phyloP scores from a whole-genome alignment of 23 red algal genomes.

The Pyropia haitanensis region DNA sequence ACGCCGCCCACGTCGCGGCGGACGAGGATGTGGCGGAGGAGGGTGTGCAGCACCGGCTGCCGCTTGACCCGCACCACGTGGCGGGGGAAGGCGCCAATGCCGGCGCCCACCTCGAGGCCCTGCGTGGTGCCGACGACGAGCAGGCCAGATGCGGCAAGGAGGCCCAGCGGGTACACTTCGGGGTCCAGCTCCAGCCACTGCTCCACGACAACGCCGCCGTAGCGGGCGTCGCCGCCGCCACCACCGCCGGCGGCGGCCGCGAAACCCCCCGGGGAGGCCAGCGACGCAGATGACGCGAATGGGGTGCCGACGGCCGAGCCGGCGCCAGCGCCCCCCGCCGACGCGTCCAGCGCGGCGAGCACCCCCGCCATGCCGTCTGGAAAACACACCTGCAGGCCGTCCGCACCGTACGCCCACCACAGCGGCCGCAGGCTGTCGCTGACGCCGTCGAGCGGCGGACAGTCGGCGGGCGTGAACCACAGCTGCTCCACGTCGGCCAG shows the following conservation, averaged over 20 bases:
- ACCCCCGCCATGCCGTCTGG: slow-evolving; percentile 21
- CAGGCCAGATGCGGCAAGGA: slow-evolving; percentile 53
- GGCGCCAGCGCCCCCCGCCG: background rate
- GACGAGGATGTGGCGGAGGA: slow-evolving; percentile 60
- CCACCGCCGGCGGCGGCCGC: background rate
- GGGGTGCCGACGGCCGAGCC: too few species aligned
- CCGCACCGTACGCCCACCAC: slow-evolving; percentile 83
- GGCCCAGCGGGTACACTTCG: slow-evolving; percentile 66
- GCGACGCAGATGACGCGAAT: too few species aligned
- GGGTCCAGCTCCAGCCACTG: slow-evolving; percentile 89
- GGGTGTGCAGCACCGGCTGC: slow-evolving; percentile 72
- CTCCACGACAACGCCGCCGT: slow-evolving; percentile 35
- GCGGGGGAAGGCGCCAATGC: slow-evolving; percentile 6
- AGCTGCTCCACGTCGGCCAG: slow-evolving; percentile 70
- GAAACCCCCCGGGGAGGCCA: too few species aligned
- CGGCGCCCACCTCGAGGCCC: slow-evolving; percentile 30
- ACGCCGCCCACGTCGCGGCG: slow-evolving; percentile 22
- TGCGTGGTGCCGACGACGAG: slow-evolving; percentile 54
- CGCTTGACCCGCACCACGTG: slow-evolving; percentile 63
- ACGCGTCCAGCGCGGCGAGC: background rate
- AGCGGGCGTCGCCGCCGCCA: background rate
- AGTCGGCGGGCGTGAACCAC: slow-evolving; percentile 60
- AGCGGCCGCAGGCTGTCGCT: slow-evolving; percentile 29
- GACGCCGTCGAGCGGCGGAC: slow-evolving; percentile 46
- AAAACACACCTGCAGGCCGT: slow-evolving; percentile 73